Percentiles rank a stretch among this genome's conserved stretches.
Conservation (phyloP, 2,329 filamentous ascomycete species). For the Alternaria sp. region DNA sequence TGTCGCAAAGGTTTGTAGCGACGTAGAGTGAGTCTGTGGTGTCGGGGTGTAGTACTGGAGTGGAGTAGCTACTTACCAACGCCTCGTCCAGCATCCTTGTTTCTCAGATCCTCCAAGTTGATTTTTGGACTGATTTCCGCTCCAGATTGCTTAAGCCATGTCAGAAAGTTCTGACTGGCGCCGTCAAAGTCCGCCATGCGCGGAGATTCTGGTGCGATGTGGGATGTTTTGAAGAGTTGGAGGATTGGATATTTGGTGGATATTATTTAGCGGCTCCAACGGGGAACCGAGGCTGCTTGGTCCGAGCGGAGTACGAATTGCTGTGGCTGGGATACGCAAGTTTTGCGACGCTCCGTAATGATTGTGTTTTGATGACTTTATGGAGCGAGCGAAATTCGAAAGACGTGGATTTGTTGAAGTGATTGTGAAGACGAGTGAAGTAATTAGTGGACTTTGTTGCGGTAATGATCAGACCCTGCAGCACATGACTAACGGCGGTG, state of each 20-base stretch:
- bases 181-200: conserved; percentile 50
- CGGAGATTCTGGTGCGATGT: conserved; percentile 21
- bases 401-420: neutral
- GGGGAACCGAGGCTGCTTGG: conserved; percentile 37
- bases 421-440: neutral
- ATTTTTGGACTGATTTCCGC: conserved; percentile 68
- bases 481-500: conserved; percentile 8
- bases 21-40: neutral
- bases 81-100: conserved; percentile 66
- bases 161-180: conserved; percentile 62
- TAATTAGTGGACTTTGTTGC: conserved; percentile 1
- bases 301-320: conserved; percentile 10
- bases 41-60: neutral
- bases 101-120: conserved; percentile 65
- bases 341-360: neutral
- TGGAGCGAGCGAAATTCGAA: neutral
- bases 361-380: neutral
- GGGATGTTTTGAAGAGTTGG: conserved; percentile 24
- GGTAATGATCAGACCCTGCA: conserved; percentile 12
- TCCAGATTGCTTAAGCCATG: conserved; percentile 65
- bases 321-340: conserved; percentile 9
- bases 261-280: conserved; percentile 25
- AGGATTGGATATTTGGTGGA: conserved; percentile 27
- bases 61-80: conserved; percentile 63
- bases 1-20: neutral